Evolutionary conservation across 495 filamentous ascomycete genomes (phyloP), one percentile per base, ranked within the genome.

Genomic region (Lentithecium fluviatile): DNA sequence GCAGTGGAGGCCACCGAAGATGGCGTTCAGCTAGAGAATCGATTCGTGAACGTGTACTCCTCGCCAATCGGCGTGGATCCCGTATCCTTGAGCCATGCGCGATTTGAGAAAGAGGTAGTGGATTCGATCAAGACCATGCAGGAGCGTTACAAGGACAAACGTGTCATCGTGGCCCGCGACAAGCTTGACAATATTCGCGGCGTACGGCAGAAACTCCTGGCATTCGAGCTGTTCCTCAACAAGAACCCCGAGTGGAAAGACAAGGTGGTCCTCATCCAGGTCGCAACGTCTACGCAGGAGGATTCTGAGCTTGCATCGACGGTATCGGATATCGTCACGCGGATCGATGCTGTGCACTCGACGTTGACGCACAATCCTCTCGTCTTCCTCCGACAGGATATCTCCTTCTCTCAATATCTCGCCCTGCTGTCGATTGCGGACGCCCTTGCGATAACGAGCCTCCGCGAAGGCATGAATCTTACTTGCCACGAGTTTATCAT

Each of bases 401-500:
- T 97, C 59, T 85, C 86, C 34, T 95, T 94, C 67, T 76, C 88
- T 0, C 91, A 96, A 64, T 97, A 96, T 62, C 83, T 97, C 6
- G 92, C 91, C 6, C 78, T 97, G 17, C 81, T 96, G 42, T 88
- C 88, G 17, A 86, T 94, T 23, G 92, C 92, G 2, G 91, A 96
- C 74, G 88, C 86, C 20, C 78, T 97, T 29, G 92, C 95, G 83
- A 91, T 97, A 69, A 91, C 92, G 6, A 91, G 88, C 71, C 83
- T 96, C 52, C 89, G 92, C 48, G 92, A 96, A 69, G 92, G 92
- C 42, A 97, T 96, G 92, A 96, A 96, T 67, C 75, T 97, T 37
- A 95, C 92, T 6, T 88, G 85, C 45, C 92, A 96, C 69, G 92
- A 97, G 73, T 97, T 89, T 69, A 81, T 96, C 26, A 91, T 88